These are phyloP conservation scores for Aspergillus puulaauensis DNA, from an alignment of 2,329 filamentous ascomycete genomes.

Conservation along the genomic window DNA sequence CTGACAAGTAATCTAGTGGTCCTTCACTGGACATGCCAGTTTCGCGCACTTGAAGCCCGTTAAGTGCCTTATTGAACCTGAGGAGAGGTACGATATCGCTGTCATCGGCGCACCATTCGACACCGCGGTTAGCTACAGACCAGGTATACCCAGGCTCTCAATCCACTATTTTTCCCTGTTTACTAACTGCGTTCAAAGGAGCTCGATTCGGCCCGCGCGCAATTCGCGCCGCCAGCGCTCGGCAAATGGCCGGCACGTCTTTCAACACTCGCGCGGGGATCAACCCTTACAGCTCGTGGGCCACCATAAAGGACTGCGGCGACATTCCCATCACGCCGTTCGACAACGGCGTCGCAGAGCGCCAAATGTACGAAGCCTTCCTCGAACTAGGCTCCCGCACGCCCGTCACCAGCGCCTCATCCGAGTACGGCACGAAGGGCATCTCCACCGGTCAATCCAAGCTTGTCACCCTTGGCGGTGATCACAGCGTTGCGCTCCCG, in stretches of 20 bases:
- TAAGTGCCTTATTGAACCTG: conserved; percentile 67
- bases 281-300: conserved; percentile 81
- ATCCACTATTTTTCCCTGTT: background rate
- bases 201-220: conserved; percentile 84
- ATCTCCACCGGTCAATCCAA: conserved; percentile 45
- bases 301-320: conserved; percentile 80
- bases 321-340: conserved; percentile 86
- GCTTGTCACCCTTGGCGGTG: conserved; percentile 70
- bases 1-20: conserved; percentile 47
- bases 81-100: conserved; percentile 67
- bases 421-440: conserved; percentile 28
- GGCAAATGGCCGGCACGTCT: conserved; percentile 76
- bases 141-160: conserved; percentile 45
- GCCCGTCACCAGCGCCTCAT: conserved; percentile 32
- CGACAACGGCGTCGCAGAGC: conserved; percentile 77
- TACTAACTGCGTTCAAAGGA: conserved; percentile 32
- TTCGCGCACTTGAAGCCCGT: conserved; percentile 70
- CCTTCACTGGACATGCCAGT: conserved; percentile 71
- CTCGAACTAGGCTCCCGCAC: conserved; percentile 61
- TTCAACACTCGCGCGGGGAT: conserved; percentile 80
- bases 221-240: conserved; percentile 78
- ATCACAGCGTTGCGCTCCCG: conserved; percentile 70
- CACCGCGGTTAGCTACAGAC: conserved; percentile 69
- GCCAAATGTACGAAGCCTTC: conserved; percentile 82
- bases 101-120: conserved; percentile 74